These are phyloP conservation scores for Phlebiopsis flavidoalba DNA, from an alignment of 768 basidiomycete species.

Conservation along the genomic window DNA sequence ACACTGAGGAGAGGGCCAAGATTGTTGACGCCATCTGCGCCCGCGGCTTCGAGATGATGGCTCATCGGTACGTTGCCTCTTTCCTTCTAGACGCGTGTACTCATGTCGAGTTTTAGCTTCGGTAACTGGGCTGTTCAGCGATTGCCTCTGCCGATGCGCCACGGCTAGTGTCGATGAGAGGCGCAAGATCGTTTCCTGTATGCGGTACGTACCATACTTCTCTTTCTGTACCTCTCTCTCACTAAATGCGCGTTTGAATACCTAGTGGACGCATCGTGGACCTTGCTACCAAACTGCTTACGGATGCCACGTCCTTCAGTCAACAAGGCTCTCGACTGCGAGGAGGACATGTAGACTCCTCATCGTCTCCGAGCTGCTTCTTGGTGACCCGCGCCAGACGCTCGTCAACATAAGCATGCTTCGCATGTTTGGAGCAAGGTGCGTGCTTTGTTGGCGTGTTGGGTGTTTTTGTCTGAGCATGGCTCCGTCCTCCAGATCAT, in stretches of 20 bases:
- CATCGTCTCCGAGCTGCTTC: constrained; percentile 80
- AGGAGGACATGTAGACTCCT: constrained; percentile 79
- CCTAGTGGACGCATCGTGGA: constrained; percentile 77
- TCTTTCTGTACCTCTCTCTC: background rate
- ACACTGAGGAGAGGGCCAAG: constrained; percentile 68
- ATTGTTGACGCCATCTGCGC: constrained; percentile 85
- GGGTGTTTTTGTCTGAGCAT: too few species aligned
- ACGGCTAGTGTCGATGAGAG: constrained; percentile 70
- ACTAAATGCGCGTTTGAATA: background rate
- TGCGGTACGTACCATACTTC: constrained; percentile 50
- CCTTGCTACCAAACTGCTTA: constrained; percentile 85
- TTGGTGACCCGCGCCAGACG: constrained; percentile 81
- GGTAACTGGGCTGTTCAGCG: constrained; percentile 91
- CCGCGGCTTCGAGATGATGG: constrained; percentile 90
- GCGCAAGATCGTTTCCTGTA: constrained; percentile 78
- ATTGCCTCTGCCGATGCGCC: constrained; percentile 78
- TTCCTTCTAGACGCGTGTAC: background rate
- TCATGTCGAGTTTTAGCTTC: constrained; percentile 45
- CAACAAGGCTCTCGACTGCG: constrained; percentile 89
- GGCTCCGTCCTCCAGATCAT: constrained; percentile 53
- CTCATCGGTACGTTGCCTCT: constrained; percentile 51
- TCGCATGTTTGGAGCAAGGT: constrained; percentile 94
- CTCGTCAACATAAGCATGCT: constrained; percentile 87
- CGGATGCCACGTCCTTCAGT: constrained; percentile 83
- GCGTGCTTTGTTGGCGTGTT: background rate